These are phyloP conservation scores for Candida incommunis DNA, from an alignment of 805 yeast genomes.

Conservation along the genomic window DNA sequence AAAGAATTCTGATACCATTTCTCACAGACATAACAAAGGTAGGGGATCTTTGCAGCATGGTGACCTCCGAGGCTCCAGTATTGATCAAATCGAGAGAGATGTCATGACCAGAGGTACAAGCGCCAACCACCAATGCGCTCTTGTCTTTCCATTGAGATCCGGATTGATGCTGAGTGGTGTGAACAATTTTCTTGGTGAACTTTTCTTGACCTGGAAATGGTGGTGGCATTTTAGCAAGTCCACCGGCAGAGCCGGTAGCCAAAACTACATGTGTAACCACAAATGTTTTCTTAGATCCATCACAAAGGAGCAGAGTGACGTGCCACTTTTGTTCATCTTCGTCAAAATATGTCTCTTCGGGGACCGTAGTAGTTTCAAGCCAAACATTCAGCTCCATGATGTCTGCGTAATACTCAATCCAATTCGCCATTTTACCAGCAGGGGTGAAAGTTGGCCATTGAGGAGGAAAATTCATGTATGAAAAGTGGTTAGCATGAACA, in stretches of 20 bases:
- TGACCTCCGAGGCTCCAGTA: conserved; percentile 27
- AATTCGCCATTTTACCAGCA: conserved; percentile 31
- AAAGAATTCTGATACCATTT: conserved; percentile 18
- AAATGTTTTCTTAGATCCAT: conserved; percentile 8
- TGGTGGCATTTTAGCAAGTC: conserved; percentile 30
- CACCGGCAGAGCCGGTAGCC: conserved; percentile 33
- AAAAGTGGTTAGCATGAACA: conserved; percentile 28
- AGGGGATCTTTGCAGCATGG: conserved; percentile 32
- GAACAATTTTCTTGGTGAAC: conserved; percentile 27
- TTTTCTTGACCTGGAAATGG: conserved; percentile 23
- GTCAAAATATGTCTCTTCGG: conserved; percentile 20
- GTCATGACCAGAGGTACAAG: conserved; percentile 34
- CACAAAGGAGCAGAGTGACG: conserved; percentile 18
- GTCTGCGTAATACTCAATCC: conserved; percentile 28
- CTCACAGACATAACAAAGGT: conserved; percentile 29
- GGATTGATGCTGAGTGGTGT: conserved; percentile 29
- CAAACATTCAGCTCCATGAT: conserved; percentile 28
- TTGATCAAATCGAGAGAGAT: conserved; percentile 32
- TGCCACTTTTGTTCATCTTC: conserved; percentile 20
- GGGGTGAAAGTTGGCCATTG: conserved; percentile 31
- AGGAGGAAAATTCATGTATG: conserved; percentile 28
- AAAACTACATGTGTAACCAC: conserved; percentile 25
- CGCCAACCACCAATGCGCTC: conserved; percentile 31
- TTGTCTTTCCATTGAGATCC: conserved; percentile 29
- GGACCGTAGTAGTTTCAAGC: conserved; percentile 20